phyloP scores from a whole-genome alignment of 106 monocot species.

The Hemerocallis citrina region DNA sequence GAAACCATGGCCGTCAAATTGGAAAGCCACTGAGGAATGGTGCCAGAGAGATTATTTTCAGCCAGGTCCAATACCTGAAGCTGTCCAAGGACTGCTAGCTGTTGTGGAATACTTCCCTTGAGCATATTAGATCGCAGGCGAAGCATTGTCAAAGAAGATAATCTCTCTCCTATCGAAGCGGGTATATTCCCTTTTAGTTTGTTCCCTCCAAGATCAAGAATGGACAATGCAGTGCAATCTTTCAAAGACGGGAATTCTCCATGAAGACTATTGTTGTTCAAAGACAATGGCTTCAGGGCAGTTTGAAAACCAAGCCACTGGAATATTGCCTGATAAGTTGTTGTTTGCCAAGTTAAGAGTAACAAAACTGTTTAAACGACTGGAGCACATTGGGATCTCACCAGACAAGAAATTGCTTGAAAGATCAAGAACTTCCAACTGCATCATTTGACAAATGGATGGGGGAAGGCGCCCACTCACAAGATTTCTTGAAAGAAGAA shows the following conservation, averaged over 20 bases:
- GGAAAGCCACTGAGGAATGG: neutral
- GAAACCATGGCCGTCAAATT: neutral
- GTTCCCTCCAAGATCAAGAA: slow-evolving; percentile 24
- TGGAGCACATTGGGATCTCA: neutral
- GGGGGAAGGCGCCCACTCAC: slow-evolving; percentile 9
- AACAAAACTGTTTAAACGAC: fast-evolving
- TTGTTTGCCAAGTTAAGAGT: slow-evolving; percentile 19
- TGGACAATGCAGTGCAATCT: neutral
- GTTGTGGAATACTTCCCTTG: slow-evolving; percentile 5
- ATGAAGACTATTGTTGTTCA: slow-evolving; percentile 14
- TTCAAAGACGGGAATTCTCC: slow-evolving; percentile 17
- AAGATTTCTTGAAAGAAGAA: slow-evolving; percentile 12
- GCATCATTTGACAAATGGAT: neutral
- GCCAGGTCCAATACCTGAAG: slow-evolving; percentile 26
- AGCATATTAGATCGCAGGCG: slow-evolving; percentile 14
- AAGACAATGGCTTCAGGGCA: neutral
- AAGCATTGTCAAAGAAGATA: slow-evolving; percentile 1
- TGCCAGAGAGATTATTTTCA: slow-evolving; percentile 9
- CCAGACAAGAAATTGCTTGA: slow-evolving; percentile 29
- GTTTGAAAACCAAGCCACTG: neutral
- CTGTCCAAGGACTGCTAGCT: neutral
- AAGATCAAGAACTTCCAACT: slow-evolving; percentile 5
- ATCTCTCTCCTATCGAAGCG: slow-evolving; percentile 20
- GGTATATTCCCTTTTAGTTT: slow-evolving; percentile 19
- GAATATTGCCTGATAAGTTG: slow-evolving; percentile 11